Evolutionary conservation across 1,284 basidiomycete species (phyloP), one percentile per base, ranked within the genome.

Genomic region (Abortiporus biennis): DNA sequence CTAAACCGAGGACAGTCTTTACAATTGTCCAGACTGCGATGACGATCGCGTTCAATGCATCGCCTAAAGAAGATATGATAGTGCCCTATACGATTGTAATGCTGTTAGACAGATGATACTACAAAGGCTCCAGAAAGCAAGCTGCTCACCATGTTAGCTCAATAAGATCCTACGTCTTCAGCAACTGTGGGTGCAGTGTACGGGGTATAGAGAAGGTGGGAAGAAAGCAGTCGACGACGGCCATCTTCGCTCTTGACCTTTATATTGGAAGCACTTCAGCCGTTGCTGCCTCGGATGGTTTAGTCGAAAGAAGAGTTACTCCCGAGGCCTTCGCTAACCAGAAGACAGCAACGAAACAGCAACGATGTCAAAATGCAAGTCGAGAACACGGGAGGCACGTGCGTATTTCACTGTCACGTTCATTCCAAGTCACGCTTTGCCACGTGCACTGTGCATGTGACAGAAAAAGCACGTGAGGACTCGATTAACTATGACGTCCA

Each of bases 41-140:
- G 50, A 81, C 69, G 47, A 82, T 58, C 42, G 72, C 64, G 45
- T 74, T 73, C 44, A 80, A 76, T 34, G 66, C 76, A 46, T 58
- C 54, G 21, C 76, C 78, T 37, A 80, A 78, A 39, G 78, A 71
- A 53, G 75, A 78, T 48, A 80, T 64, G 39, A 80, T 68, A 21
- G 74, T 70, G 17, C 77, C 77, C 77, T 78, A 27, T 20, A 23
- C 13, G 13, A 27, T 4, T 6, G 11, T 11, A 9, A 25, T 24
- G 11, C 21, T n/a, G 20, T 15, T 9, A 16, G 20, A 27, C 13
- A 13, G 27, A 12, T 29, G n/a, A 9, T 29, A n/a, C 8, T 29
- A n/a, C 27, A 29, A n/a, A 29, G 9, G n/a, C n/a, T 8, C 27
- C 9, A 29, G 9, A 29, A 8, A 8, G 27, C 9, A 9, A 29